Base-by-base conservation (phyloP, 2,329 filamentous ascomycete species). In the Xylariaceae sp. region DNA sequence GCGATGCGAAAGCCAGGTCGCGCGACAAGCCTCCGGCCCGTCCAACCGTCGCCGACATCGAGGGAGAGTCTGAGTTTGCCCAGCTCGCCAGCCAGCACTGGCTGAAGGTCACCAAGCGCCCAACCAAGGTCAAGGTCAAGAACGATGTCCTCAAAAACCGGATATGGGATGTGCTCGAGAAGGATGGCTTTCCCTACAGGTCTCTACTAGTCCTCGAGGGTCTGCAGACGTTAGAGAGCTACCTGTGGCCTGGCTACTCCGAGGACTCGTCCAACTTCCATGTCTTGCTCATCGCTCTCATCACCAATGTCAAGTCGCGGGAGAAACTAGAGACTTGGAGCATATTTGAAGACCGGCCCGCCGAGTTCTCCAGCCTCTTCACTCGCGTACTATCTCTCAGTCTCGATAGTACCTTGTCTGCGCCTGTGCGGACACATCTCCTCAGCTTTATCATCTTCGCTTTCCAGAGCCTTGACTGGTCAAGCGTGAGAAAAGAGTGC, bases 191-290 rank as follows among this genome's bases (percentile, higher is more conserved):
- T 65, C 76, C 82, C 32, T 83, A 86, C 67, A 86, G 83, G 66
- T 87, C 87, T 5, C 77, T 99, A 18, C 74, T 95, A 56, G 80
- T 89, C 22, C 77, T 99, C 48, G 94, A 99, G 71, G 92, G 90
- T 60, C 71, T 97, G 60, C 94, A 96, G 72, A 83, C 91, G 39
- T 72, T 99, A 51, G 94, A 99, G 68, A 58, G 89, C 64, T 97
- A 95, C 66, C 78, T 99, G 27, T 99, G 94, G 94, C 94, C 94
- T 41, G 89, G 87, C 45, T 99, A 95, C 67, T 84, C 81, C 11
- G 89, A 95, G 56, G 85, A 94, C 62, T 83, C 90, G 4, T 95
- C 92, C 31, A 95, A 99, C 67, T 86, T 90, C 63, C 92, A 99
- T 67, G 86, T 96, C 47, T 75, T 97, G 32, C 76, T 99, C 54